Percentiles rank a stretch among this genome's conserved stretches.
Conservation (phyloP, 352 stramenopile species). For the Phytophthora ohioensis region DNA sequence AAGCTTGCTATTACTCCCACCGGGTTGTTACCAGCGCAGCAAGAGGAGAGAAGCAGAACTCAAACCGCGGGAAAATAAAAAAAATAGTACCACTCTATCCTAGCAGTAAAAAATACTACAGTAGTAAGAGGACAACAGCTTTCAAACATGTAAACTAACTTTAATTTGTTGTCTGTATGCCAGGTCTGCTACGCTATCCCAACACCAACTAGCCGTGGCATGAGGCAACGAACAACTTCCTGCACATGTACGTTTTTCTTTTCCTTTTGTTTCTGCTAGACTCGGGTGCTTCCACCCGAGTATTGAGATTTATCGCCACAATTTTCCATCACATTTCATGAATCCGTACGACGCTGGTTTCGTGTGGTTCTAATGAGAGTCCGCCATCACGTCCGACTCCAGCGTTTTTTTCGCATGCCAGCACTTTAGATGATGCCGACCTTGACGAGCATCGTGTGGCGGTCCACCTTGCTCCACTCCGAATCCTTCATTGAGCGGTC, state of each 20-base stretch:
- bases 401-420: background rate
- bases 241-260: slow-evolving; percentile 34
- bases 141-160: slow-evolving; percentile 24
- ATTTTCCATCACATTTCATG: slow-evolving; percentile 6
- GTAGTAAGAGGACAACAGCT: no score
- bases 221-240: slow-evolving; percentile 18
- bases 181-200: slow-evolving; percentile 19
- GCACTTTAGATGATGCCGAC: slow-evolving; percentile 72
- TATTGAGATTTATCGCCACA: slow-evolving; percentile 16
- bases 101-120: no score
- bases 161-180: slow-evolving; percentile 32
- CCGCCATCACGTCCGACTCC: slow-evolving; percentile 20
- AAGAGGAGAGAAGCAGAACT: no score
- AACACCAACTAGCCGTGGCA: slow-evolving; percentile 6
- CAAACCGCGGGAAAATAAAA: no score
- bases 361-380: slow-evolving; percentile 9
- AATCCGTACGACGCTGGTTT: background rate
- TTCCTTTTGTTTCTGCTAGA: slow-evolving; percentile 22
- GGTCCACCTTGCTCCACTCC: slow-evolving; percentile 72
- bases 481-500: slow-evolving; percentile 69
- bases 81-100: no score
- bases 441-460: slow-evolving; percentile 77
- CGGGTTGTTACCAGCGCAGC: no score
- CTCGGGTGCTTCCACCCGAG: slow-evolving; percentile 15
- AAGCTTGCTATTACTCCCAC: no score